Evolutionary conservation across 2,329 filamentous ascomycete species (phyloP), one percentile per base, ranked within the genome.

Genomic region (Aspergillus brunneoviolaceus): DNA sequence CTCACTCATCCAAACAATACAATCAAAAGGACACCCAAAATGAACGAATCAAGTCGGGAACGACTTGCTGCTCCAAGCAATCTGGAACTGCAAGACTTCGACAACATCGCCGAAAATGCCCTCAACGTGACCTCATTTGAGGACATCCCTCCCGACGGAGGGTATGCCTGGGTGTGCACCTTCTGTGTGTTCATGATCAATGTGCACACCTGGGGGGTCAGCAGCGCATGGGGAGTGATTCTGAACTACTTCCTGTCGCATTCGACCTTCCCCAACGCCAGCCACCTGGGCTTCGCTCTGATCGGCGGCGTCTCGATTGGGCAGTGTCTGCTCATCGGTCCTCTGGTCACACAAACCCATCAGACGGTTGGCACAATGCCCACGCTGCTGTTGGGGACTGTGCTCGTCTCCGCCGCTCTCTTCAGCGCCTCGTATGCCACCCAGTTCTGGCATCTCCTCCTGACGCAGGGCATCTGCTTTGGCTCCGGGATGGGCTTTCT

Each of bases 151-250:
- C 68, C 69, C 2, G 67, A 74, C 48, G 70, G 71, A 2, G 72
- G 72, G 2, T 75, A 75, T 58, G 73, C 71, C 31, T 75, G 73
- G 73, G 63, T 75, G 11, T 61, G 58, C 33, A 60, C 61, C 60
- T 65, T 51, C 62, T 70, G 45, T 50, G 65, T 65, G 14, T 69
- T 70, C 60, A 54, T 64, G 21, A 71, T 72, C 58, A 74, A 74
- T 61, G 69, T 64, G 3, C 72, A 73, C 54, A 72, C 68, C 4
- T 75, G 73, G 73, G 73, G 73, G 2, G 64, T 73, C 16, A 56
- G 59, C 52, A 69, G 67, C 68, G 42, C 70, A 19, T 81, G 78
- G 59, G 77, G 77, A 48, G 74, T 81, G 5, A 81, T 79, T 59
- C 70, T 81, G 0, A 71, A 73, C 5, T 71, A 79, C 55, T 81